Percentiles rank a stretch among this genome's conserved stretches.
These are phyloP conservation scores for Carallia pectinifolia DNA, from an alignment of 345 rosid species.

Conservation along the genomic window DNA sequence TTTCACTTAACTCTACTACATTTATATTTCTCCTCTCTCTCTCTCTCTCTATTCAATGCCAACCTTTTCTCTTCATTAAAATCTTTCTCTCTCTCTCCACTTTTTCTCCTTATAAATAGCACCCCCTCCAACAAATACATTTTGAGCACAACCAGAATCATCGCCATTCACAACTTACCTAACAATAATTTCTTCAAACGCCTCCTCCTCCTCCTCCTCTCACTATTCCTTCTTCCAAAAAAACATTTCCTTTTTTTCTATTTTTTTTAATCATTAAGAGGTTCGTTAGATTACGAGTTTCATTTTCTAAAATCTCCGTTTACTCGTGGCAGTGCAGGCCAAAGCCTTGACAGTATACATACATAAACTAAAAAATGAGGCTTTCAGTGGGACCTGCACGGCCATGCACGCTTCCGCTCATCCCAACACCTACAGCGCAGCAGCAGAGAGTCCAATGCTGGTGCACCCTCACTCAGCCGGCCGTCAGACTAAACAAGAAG, in stretches of 20 bases:
- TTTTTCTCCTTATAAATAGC: constrained; percentile 21
- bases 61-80: background rate
- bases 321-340: background rate
- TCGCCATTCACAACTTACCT: background rate
- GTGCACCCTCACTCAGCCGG: constrained; percentile 18
- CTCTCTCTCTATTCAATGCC: background rate
- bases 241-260: no score
- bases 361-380: constrained; percentile 18
- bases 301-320: background rate
- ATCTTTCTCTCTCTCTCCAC: background rate
- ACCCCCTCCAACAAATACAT: background rate
- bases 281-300: background rate
- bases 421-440: background rate
- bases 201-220: background rate
- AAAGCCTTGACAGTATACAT: no score
- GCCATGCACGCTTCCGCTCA: constrained; percentile 21
- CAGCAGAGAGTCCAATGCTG: constrained; percentile 1
- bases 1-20: no score
- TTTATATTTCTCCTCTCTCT: background rate
- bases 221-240: no score
- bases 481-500: constrained; percentile 13
- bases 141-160: background rate
- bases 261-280: no score
- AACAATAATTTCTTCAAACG: background rate
- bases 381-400: constrained; percentile 19